Evolutionary conservation across 257 asterid genomes (phyloP).

Genomic region (Nicotiana obtusifolia): DNA sequence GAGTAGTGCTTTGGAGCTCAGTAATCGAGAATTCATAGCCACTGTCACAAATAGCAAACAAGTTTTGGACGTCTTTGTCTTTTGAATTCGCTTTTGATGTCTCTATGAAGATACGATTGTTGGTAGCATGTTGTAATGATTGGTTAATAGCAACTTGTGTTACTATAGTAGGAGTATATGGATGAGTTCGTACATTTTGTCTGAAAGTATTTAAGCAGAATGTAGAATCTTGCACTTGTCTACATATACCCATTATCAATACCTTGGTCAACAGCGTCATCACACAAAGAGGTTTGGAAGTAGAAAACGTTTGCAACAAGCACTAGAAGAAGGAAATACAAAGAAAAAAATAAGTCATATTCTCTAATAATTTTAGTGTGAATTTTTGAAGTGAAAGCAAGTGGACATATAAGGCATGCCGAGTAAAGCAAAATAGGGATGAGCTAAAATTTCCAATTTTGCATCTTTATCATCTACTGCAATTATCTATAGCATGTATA

Average conservation of each 20-base stretch:
- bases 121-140: neutral
- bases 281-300: neutral
- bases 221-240: neutral
- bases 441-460: neutral
- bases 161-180: neutral
- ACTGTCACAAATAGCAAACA: neutral
- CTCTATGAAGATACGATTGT: neutral
- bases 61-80: neutral
- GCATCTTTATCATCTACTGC: too few species aligned
- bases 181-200: neutral
- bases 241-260: too few species aligned
- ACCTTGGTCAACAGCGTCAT: neutral
- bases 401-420: neutral
- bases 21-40: neutral
- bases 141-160: neutral
- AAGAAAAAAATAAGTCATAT: neutral
- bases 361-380: too few species aligned
- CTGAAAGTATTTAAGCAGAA: neutral
- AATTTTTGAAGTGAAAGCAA: neutral
- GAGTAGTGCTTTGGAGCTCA: neutral
- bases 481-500: too few species aligned
- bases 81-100: neutral
- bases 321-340: too few species aligned
- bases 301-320: neutral
- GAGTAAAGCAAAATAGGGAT: neutral